These are phyloP conservation scores for Pleurotus ostreatus DNA, from an alignment of 768 basidiomycete genomes.

Conservation along the genomic window DNA sequence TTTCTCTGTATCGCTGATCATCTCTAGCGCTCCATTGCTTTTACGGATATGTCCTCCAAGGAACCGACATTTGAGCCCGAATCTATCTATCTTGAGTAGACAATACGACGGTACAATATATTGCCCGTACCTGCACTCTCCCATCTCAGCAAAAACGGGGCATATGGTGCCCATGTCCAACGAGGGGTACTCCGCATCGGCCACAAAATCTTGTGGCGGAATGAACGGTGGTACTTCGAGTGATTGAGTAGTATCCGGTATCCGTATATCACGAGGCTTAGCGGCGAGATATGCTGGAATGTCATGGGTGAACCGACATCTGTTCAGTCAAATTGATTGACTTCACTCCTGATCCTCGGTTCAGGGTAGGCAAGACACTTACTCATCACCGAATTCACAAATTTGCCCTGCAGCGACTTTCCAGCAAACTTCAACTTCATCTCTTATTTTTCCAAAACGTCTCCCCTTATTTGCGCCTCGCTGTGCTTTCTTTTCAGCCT, in stretches of 20 bases:
- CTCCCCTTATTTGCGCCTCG: constrained; percentile 83
- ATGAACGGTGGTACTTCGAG: constrained; percentile 49
- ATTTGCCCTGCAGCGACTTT: constrained; percentile 62
- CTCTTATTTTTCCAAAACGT: constrained; percentile 71
- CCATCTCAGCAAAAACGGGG: constrained; percentile 63
- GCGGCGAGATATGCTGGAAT: constrained; percentile 67
- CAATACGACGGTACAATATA: not conserved
- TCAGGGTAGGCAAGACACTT: constrained; percentile 22
- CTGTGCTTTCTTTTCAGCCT: constrained; percentile 69
- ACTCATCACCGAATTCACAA: constrained; percentile 73
- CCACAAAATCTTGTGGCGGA: constrained; percentile 11
- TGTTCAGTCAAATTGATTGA: constrained; percentile 18
- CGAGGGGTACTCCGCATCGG: constrained; percentile 25
- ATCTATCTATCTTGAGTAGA: constrained; percentile 25
- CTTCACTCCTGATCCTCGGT: not conserved
- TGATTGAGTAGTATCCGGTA: constrained; percentile 44
- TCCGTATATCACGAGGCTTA: constrained; percentile 71
- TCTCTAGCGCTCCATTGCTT: constrained; percentile 37
- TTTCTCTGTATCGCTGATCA: constrained; percentile 57
- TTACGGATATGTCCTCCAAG: constrained; percentile 69
- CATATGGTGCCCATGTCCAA: constrained; percentile 50
- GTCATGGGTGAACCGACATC: constrained; percentile 82
- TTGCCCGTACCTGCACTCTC: constrained; percentile 57
- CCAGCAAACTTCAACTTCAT: constrained; percentile 83
- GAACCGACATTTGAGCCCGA: constrained; percentile 90